Conservation (phyloP, 129 eudicot species). For the Arctium lappa region DNA sequence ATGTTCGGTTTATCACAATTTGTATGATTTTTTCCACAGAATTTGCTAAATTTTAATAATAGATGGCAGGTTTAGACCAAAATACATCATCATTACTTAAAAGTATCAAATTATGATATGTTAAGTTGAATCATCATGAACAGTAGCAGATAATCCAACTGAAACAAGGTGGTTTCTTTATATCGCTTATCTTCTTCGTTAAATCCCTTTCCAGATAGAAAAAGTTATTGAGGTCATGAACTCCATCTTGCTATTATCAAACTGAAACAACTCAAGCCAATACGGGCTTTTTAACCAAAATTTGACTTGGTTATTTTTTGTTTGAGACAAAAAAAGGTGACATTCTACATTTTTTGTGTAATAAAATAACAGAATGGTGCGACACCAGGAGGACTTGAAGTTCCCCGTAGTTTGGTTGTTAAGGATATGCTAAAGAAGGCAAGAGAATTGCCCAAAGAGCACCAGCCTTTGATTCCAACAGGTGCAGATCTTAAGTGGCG, state of each 20-base stretch:
- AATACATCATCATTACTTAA: background rate
- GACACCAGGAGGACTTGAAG: constrained; percentile 94
- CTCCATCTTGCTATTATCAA: too few species aligned
- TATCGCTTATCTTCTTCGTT: too few species aligned
- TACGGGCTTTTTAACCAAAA: too few species aligned
- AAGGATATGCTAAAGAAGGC: constrained; percentile 62
- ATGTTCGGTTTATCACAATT: background rate
- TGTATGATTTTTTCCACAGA: background rate
- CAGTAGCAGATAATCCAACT: background rate
- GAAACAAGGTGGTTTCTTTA: too few species aligned
- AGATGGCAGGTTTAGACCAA: background rate
- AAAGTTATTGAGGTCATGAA: too few species aligned
- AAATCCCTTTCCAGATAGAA: too few species aligned
- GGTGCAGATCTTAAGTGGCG: constrained; percentile 96
- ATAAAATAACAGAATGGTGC: constrained; percentile 62
- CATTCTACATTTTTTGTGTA: background rate
- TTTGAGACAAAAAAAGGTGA: background rate
- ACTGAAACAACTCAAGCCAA: too few species aligned
- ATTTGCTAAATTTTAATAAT: background rate
- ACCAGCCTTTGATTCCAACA: constrained; percentile 51
- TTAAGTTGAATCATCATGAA: background rate
- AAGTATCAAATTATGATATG: background rate
- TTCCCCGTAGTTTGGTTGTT: constrained; percentile 81
- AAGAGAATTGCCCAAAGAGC: constrained; percentile 59
- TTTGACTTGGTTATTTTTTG: too few species aligned